Evolutionary conservation across 1,284 basidiomycete genomes (phyloP).

Genomic region (Heterobasidion occidentale): DNA sequence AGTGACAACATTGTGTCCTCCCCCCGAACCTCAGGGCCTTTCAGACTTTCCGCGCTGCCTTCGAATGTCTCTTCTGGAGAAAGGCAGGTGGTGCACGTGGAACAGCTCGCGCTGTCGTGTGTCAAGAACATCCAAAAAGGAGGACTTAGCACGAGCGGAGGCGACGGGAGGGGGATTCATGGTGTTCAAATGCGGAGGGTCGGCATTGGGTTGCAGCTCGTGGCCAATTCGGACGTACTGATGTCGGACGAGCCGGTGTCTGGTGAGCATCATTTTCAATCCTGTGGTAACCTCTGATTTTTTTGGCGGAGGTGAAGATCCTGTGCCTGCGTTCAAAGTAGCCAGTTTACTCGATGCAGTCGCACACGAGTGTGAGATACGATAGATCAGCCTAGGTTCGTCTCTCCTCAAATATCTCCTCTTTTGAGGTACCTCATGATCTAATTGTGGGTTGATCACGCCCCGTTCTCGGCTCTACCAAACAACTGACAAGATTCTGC

Average conservation of each 20-base stretch:
- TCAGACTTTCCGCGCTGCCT: constrained; percentile 81
- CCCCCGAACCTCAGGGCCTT: constrained; percentile 74
- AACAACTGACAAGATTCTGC: constrained; percentile 72
- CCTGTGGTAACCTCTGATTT: not conserved
- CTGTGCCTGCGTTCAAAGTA: constrained; percentile 78
- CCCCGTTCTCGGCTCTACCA: constrained; percentile 75
- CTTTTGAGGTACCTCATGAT: not conserved
- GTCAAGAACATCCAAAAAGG: constrained; percentile 73
- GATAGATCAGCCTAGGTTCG: constrained; percentile 78
- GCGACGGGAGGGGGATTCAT: constrained; percentile 73
- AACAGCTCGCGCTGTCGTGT: constrained; percentile 66
- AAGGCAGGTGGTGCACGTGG: constrained; percentile 60
- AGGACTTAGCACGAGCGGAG: constrained; percentile 24
- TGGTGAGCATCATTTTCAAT: constrained; percentile 34
- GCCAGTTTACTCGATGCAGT: constrained; percentile 69
- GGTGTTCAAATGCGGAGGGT: constrained; percentile 84
- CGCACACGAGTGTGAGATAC: constrained; percentile 60
- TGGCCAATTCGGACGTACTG: constrained; percentile 73
- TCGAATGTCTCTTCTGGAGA: constrained; percentile 81
- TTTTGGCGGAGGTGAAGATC: constrained; percentile 56
- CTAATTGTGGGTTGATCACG: not conserved
- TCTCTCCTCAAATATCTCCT: not conserved
- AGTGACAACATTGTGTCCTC: constrained; percentile 68
- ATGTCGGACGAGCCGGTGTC: constrained; percentile 83
- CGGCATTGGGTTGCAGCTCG: constrained; percentile 78